Evolutionary conservation across 768 basidiomycete species (phyloP), one percentile per base, ranked within the genome.

Genomic region (Lactarius psammicola): DNA sequence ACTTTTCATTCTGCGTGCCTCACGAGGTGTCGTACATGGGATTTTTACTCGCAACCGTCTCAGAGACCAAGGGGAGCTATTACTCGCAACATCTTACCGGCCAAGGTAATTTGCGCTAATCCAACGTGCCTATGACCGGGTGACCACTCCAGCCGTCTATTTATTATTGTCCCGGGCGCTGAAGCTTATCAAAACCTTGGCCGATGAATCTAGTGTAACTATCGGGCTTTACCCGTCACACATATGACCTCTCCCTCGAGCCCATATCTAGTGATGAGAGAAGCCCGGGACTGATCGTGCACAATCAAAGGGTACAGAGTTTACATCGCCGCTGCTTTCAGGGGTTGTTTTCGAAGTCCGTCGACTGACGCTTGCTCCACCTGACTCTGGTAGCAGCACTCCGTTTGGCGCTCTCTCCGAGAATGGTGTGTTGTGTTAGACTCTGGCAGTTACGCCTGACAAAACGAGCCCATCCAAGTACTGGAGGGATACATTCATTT

Each of bases 261-360:
- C n/a, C 42, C 23, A 28, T 33, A 40, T 61, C 42, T 34, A 60
- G n/a, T n/a, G n/a, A n/a, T n/a, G n/a, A n/a, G n/a, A n/a, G n/a
- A n/a, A n/a, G 13, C 36, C 36, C 5, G 13, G 15, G 36, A 23
- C 3, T 15, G 8, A 30, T 56, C n/a, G 18, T 51, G 5, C 20
- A 23, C 5, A 6, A 10, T 31, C 28, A 49, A 28, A 55, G 34
- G 4, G 30, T 15, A 17, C 2, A 60, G n/a, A 49, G 20, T 4
- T 31, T 23, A 34, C 44, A 34, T 34, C 63, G 23, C 55, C 38
- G 40, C 30, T 38, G 31, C 18, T 20, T n/a, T 53, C 20, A 38
- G 31, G 26, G 44, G 28, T 11, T 46, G 23, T 33, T 60, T 60
- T 34, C 6, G 34, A 60, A 60, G n/a, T 60, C 46, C 33, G 59